phyloP scores from a whole-genome alignment of 495 filamentous ascomycete genomes.

The Penicillium manginii region DNA sequence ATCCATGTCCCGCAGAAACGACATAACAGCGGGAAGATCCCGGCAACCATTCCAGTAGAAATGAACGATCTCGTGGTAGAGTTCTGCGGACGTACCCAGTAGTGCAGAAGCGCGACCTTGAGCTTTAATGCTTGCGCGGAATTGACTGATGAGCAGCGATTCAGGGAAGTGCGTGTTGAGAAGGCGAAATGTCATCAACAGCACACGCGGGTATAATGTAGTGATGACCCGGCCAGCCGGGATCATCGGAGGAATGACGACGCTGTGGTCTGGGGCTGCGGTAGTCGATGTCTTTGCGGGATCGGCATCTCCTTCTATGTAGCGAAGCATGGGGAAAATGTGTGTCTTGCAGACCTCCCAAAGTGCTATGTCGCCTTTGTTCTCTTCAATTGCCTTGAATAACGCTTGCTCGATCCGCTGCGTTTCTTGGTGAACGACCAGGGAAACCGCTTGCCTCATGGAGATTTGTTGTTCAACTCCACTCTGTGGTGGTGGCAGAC shows the following conservation, averaged over 20 bases:
- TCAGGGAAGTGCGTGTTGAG: slow-evolving; percentile 64
- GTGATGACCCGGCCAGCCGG: slow-evolving; percentile 60
- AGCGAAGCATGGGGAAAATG: slow-evolving; percentile 65
- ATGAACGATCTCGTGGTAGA: slow-evolving; percentile 75
- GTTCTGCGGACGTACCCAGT: slow-evolving; percentile 68
- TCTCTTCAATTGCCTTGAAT: slow-evolving; percentile 37
- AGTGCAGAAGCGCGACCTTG: slow-evolving; percentile 72
- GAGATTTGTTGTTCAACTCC: slow-evolving; percentile 17
- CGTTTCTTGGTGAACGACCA: slow-evolving; percentile 35
- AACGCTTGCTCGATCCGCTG: slow-evolving; percentile 29
- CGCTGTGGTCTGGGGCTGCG: neutral
- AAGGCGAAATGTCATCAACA: slow-evolving; percentile 64
- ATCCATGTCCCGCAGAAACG: slow-evolving; percentile 78
- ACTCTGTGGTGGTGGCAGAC: neutral
- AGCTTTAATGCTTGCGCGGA: slow-evolving; percentile 71
- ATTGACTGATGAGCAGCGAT: slow-evolving; percentile 61
- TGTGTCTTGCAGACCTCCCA: slow-evolving; percentile 73
- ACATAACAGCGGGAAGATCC: slow-evolving; percentile 62
- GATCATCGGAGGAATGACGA: slow-evolving; percentile 32
- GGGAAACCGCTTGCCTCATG: slow-evolving; percentile 28
- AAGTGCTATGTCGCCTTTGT: slow-evolving; percentile 65
- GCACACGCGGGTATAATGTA: slow-evolving; percentile 66
- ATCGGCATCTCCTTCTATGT: slow-evolving; percentile 31
- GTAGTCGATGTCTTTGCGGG: neutral
- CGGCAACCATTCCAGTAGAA: slow-evolving; percentile 66